These are phyloP conservation scores for Sideroxylon spinosum DNA, from an alignment of 179 eudicot species.

Conservation along the genomic window DNA sequence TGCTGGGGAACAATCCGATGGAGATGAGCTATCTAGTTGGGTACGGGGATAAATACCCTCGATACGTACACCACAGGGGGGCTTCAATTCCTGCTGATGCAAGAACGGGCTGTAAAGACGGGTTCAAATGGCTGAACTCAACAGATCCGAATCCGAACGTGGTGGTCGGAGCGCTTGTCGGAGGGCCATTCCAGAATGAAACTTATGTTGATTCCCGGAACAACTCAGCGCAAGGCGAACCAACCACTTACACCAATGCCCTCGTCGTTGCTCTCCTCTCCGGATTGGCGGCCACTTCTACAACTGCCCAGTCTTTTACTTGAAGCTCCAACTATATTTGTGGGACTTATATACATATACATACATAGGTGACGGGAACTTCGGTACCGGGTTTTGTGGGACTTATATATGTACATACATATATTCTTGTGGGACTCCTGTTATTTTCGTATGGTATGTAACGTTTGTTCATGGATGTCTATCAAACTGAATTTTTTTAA, in stretches of 20 bases:
- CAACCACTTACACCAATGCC: conserved; percentile 53
- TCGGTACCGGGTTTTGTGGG: too few species aligned
- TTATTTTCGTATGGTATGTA: too few species aligned
- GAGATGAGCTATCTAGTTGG: conserved; percentile 65
- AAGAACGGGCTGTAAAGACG: conserved; percentile 45
- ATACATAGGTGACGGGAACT: too few species aligned
- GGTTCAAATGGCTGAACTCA: conserved; percentile 45
- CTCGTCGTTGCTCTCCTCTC: conserved; percentile 62
- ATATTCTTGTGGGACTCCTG: too few species aligned
- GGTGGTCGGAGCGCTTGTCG: conserved; percentile 57
- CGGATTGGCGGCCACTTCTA: conserved; percentile 35
- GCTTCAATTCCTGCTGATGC: conserved; percentile 51
- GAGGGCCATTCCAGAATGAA: conserved; percentile 66
- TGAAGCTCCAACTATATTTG: conserved; percentile 5
- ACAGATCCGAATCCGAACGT: conserved; percentile 48
- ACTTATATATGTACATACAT: too few species aligned
- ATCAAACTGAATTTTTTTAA: too few species aligned
- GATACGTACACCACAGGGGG: conserved; percentile 63
- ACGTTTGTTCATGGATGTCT: too few species aligned
- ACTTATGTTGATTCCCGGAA: conserved; percentile 44
- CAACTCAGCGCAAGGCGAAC: conserved; percentile 46
- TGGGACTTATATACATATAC: too few species aligned
- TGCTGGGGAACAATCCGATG: conserved; percentile 60
- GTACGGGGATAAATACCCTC: conserved; percentile 50
- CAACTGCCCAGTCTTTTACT: conserved; percentile 28